Percentiles rank a stretch among this genome's conserved stretches.
Evolutionary conservation across 192 early-diverging fungal genomes (phyloP).

Genomic region (Coemansia umbellata): DNA sequence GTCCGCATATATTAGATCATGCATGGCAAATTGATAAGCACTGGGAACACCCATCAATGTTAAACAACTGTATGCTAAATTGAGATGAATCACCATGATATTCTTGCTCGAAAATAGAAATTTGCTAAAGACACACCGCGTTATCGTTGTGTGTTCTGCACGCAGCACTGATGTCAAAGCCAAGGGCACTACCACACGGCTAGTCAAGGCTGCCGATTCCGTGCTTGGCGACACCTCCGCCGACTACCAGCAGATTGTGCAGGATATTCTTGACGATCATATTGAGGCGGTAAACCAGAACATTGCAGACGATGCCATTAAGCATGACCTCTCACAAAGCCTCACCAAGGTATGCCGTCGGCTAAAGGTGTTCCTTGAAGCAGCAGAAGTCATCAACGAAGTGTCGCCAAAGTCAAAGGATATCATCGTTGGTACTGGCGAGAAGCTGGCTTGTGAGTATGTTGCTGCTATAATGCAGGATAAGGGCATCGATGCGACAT

Average conservation of each 20-base stretch:
- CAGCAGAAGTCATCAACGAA: constrained; percentile 94
- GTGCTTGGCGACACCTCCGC: constrained; percentile 36
- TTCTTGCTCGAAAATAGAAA: constrained; percentile 48
- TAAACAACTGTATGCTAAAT: neutral
- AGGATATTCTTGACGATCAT: constrained; percentile 80
- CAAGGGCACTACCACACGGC: constrained; percentile 83
- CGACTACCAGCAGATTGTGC: constrained; percentile 70
- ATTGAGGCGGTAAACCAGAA: constrained; percentile 60
- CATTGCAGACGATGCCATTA: constrained; percentile 53
- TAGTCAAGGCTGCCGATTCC: constrained; percentile 49
- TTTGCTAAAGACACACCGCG: constrained; percentile 68
- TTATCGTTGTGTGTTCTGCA: constrained; percentile 94
- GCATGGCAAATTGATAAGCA: too few species aligned
- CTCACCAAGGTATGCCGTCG: constrained; percentile 75
- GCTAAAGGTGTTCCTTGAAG: constrained; percentile 82
- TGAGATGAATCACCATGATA: neutral
- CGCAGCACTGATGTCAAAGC: constrained; percentile 84
- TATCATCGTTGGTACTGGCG: constrained; percentile 90
- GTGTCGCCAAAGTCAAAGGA: constrained; percentile 95
- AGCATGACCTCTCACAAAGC: constrained; percentile 53
- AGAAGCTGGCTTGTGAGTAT: constrained; percentile 89
- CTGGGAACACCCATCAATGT: too few species aligned
- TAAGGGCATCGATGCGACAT: constrained; percentile 74
- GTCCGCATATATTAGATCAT: too few species aligned
- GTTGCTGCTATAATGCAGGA: constrained; percentile 80